phyloP scores from a whole-genome alignment of 148 eudicot genomes.

The Rhododendron ovatum region DNA sequence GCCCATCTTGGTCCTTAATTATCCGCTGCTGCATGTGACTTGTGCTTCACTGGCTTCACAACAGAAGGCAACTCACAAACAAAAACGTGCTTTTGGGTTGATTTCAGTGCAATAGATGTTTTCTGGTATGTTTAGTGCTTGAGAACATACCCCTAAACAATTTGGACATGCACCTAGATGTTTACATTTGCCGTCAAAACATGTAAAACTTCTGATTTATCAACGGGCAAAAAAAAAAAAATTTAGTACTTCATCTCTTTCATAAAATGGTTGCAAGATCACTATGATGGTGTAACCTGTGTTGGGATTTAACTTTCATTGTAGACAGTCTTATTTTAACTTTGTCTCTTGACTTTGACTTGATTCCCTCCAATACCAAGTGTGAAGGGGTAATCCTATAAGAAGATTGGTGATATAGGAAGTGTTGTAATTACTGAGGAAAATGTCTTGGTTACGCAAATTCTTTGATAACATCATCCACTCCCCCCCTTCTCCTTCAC shows the following conservation, averaged over 20 bases:
- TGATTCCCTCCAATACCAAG: neutral
- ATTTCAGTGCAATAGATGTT: neutral
- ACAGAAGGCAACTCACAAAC: neutral
- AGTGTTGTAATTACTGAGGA: neutral
- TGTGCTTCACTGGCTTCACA: neutral
- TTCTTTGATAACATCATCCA: neutral
- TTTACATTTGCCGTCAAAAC: neutral
- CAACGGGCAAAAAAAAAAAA: neutral
- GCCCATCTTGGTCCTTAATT: neutral
- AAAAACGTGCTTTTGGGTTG: neutral
- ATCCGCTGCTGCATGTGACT: neutral
- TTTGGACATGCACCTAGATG: neutral
- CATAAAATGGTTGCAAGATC: neutral
- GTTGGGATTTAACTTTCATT: neutral
- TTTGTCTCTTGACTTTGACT: neutral
- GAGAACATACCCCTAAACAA: neutral
- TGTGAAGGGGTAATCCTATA: conserved; percentile 1
- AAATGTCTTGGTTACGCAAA: neutral
- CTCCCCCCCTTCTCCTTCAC: conserved; percentile 10
- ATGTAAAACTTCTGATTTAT: neutral
- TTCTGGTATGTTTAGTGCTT: neutral
- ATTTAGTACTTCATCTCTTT: neutral
- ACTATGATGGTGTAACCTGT: neutral
- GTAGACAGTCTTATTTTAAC: neutral
- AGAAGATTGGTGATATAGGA: neutral